phyloP scores from a whole-genome alignment of 2,329 filamentous ascomycete species.

The Ophidiomyces ophidiicola region DNA sequence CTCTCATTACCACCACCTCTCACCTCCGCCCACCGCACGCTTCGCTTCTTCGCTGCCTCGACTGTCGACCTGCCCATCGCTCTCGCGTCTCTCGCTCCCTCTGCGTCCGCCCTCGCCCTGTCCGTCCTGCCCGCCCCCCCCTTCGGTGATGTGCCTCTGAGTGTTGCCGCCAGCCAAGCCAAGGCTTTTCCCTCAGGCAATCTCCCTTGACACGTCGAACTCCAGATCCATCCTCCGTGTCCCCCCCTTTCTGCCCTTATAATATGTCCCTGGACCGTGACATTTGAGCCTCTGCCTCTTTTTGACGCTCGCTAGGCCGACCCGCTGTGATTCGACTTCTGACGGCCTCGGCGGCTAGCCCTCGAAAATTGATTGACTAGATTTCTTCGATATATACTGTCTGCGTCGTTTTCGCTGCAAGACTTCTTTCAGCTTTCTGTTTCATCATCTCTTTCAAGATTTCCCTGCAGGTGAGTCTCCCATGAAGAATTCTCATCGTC shows the following conservation, averaged over 20 bases:
- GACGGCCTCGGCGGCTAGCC: no score
- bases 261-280: constrained; percentile 1
- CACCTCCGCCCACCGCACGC: background rate
- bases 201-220: background rate
- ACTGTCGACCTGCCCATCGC: background rate
- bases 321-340: no score
- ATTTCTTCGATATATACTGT: no score
- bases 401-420: no score
- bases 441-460: no score
- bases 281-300: background rate
- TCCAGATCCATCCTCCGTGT: background rate
- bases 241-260: background rate
- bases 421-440: no score
- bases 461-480: no score
- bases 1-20: background rate
- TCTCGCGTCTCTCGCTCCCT: background rate
- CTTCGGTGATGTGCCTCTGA: background rate
- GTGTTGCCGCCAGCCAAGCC: background rate
- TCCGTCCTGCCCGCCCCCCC: constrained; percentile 4
- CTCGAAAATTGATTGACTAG: no score
- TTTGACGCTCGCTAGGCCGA: background rate
- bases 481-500: no score
- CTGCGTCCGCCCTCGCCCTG: constrained; percentile 1
- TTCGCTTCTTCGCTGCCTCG: constrained; percentile 1
- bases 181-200: background rate